Evolutionary conservation across 1,284 basidiomycete species (phyloP), one percentile per base, ranked within the genome.

Genomic region (Leccinum variabile): DNA sequence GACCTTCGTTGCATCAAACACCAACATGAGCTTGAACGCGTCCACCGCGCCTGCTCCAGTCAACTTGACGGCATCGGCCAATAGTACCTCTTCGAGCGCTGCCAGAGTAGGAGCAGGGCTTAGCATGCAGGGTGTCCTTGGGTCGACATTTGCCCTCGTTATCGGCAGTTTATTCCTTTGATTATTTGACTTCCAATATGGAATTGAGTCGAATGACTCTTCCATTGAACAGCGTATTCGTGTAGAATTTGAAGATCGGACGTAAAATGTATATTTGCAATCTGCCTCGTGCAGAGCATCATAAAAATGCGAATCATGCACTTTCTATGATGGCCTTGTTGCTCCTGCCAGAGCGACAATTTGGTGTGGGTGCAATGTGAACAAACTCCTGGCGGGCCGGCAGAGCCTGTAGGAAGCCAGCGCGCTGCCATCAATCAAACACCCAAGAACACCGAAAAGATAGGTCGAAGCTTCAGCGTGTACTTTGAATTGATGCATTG

Each of bases 41-140:
- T 68, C 68, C 3, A 64, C 60, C 30, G 76, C 76, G 9, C 79
- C 81, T 33, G 39, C 71, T 13, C 76, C 81, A 14, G 77, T 81
- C 49, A 81, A 83, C 69, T 69, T 83, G 60, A 76, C 80, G 16
- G 71, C 59, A 5, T 4, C 35, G 66, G 14, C 65, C 13, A 62
- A 50, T 8, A 16, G 49, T 28, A 50, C 49, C 25, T 50, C 49
- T 14, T 50, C 44, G 22, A 57, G 44, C 9, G 57, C 46, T 37
- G 59, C 62, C 3, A 56, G n/a, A 32, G 56, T 54, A 18, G 53
- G 62, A n/a, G 59, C 35, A 37, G 57, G 32, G 28, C 57, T 30
- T 54, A 61, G 61, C 30, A 35, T 59, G 3, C 57, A 50, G 25
- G 56, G 67, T 22, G n/a, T 62, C 30, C 14, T 75, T 49, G 57